Evolutionary conservation across 805 yeast genomes (phyloP).

Genomic region (Komagataella pseudopastoris): DNA sequence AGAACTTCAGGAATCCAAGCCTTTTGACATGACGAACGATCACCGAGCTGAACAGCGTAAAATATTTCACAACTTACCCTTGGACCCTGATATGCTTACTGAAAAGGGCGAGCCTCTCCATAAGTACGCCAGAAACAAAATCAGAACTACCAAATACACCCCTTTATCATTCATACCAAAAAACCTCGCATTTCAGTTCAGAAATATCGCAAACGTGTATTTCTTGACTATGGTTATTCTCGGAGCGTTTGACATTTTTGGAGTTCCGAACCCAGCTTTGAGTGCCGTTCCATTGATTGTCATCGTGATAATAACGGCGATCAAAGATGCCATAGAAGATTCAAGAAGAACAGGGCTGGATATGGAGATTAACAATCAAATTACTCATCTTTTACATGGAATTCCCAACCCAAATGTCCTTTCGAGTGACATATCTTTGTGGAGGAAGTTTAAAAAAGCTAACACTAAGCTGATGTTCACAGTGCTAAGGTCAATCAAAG

Average conservation of each 20-base stretch:
- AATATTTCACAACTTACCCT: constrained; percentile 44
- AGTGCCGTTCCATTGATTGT: constrained; percentile 71
- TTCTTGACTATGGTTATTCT: constrained; percentile 68
- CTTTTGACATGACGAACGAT: constrained; percentile 6
- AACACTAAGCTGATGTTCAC: constrained; percentile 7
- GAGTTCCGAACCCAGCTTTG: constrained; percentile 67
- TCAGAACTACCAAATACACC: constrained; percentile 91
- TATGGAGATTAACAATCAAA: constrained; percentile 63
- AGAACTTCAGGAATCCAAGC: neutral
- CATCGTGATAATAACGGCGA: constrained; percentile 60
- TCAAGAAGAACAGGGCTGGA: constrained; percentile 62
- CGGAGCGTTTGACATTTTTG: constrained; percentile 68
- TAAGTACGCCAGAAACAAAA: constrained; percentile 76
- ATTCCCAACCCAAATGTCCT: constrained; percentile 45
- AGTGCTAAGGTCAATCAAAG: constrained; percentile 5
- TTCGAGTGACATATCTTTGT: constrained; percentile 47
- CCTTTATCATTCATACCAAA: constrained; percentile 84
- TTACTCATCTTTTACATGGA: constrained; percentile 49
- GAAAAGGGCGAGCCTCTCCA: constrained; percentile 47
- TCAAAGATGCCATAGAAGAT: constrained; percentile 74
- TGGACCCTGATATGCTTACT: constrained; percentile 47
- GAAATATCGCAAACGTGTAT: constrained; percentile 82
- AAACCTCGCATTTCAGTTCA: constrained; percentile 67
- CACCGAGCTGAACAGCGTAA: constrained; percentile 17
- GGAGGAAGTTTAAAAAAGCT: constrained; percentile 58